Evolutionary conservation across 169 alveolate genomes (phyloP).

Genomic region (Plasmodium inui): DNA sequence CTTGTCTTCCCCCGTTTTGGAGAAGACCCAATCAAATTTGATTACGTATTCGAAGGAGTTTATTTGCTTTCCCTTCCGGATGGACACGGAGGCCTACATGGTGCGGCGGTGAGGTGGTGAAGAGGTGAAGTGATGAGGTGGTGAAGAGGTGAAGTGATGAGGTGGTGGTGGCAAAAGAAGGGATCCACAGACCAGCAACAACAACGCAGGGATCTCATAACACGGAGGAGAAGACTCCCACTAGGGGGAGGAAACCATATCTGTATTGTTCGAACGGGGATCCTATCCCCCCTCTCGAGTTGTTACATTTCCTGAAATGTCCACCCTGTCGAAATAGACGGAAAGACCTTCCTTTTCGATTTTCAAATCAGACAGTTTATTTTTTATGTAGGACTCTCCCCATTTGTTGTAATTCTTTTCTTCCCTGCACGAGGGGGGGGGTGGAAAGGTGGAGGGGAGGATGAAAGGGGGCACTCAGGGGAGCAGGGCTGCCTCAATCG

Average conservation of each 20-base stretch:
- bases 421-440: slow-evolving; percentile 3
- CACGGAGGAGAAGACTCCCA: not conserved
- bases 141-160: not conserved
- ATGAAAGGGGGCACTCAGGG: not conserved
- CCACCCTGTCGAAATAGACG: slow-evolving; percentile 26
- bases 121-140: not conserved
- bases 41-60: slow-evolving; percentile 44
- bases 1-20: slow-evolving; percentile 1
- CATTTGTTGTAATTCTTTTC: slow-evolving; percentile 62
- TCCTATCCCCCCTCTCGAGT: not conserved
- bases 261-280: not conserved
- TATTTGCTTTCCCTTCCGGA: slow-evolving; percentile 59
- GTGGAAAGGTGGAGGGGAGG: not conserved
- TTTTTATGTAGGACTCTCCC: slow-evolving; percentile 50
- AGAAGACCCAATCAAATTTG: slow-evolving; percentile 27
- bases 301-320: slow-evolving; percentile 45
- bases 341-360: slow-evolving; percentile 20
- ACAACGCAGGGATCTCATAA: not conserved
- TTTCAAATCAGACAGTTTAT: slow-evolving; percentile 34
- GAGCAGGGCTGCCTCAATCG: not conserved
- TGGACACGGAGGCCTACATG: slow-evolving; percentile 29
- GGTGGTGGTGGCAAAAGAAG: not conserved
- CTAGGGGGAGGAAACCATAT: not conserved
- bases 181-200: not conserved
- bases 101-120: not conserved